These are phyloP conservation scores for Prunus padus DNA, from an alignment of 306 rosid species.

Conservation along the genomic window DNA sequence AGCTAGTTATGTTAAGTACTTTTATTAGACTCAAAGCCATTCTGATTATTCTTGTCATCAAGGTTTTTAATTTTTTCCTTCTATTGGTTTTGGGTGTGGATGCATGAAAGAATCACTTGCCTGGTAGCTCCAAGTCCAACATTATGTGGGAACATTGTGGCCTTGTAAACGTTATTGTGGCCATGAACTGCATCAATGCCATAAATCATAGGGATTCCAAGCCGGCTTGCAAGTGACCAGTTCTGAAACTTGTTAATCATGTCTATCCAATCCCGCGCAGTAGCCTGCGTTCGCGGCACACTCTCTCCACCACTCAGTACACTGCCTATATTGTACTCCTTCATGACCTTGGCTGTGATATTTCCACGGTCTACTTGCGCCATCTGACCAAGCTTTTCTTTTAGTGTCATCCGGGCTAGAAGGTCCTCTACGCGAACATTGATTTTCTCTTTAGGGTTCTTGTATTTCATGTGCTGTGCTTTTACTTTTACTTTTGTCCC, in stretches of 20 bases:
- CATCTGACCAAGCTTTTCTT: background rate
- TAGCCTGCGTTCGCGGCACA: background rate
- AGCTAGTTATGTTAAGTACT: too few species aligned
- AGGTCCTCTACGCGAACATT: background rate
- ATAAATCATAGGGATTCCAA: conserved; percentile 28
- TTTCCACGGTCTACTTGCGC: background rate
- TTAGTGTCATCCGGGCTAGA: background rate
- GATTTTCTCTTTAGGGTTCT: background rate
- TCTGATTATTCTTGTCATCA: too few species aligned
- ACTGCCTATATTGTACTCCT: background rate
- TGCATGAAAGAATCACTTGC: background rate
- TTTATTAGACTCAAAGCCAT: too few species aligned
- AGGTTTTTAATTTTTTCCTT: too few species aligned
- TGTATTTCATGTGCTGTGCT: background rate
- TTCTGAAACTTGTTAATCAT: conserved; percentile 18
- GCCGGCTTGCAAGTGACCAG: conserved; percentile 18
- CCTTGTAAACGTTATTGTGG: conserved; percentile 25
- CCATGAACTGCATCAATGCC: conserved; percentile 35
- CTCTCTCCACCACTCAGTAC: background rate
- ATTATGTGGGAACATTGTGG: conserved; percentile 25
- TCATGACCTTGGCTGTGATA: background rate
- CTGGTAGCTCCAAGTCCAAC: conserved; percentile 30
- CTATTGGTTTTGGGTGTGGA: too few species aligned
- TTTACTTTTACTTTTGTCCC: background rate
- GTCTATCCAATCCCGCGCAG: conserved; percentile 6